phyloP scores from a whole-genome alignment of 1,284 basidiomycete species.

The Porodaedalea pini region DNA sequence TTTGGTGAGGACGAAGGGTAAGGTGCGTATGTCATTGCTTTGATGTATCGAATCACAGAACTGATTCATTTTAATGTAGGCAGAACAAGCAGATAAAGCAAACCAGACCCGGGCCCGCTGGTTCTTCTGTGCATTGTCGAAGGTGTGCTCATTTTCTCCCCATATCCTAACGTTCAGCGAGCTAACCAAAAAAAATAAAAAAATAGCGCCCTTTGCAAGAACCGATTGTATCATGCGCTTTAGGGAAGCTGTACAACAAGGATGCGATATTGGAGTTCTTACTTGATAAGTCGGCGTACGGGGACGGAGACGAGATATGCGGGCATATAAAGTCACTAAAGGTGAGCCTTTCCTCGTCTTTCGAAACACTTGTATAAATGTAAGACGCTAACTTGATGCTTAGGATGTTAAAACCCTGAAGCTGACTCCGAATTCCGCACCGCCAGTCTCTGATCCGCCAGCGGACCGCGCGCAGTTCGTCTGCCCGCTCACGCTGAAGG shows the following conservation, averaged over 20 bases:
- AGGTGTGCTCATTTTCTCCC: slow-evolving; percentile 47
- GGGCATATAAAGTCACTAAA: slow-evolving; percentile 85
- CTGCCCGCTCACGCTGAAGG: slow-evolving; percentile 86
- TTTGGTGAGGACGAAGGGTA: slow-evolving; percentile 70
- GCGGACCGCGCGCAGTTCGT: slow-evolving; percentile 65
- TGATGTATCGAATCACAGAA: background rate
- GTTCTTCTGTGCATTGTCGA: slow-evolving; percentile 90
- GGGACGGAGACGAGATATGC: slow-evolving; percentile 81
- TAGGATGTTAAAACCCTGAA: slow-evolving; percentile 85
- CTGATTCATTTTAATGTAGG: slow-evolving; percentile 34
- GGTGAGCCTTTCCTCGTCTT: slow-evolving; percentile 38
- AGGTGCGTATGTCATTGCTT: slow-evolving; percentile 38
- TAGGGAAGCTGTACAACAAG: slow-evolving; percentile 94
- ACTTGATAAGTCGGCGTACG: slow-evolving; percentile 72
- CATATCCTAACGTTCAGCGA: background rate
- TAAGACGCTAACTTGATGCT: background rate
- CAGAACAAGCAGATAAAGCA: slow-evolving; percentile 82
- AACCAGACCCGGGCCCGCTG: slow-evolving; percentile 83
- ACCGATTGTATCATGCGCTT: slow-evolving; percentile 83
- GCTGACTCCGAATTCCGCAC: slow-evolving; percentile 67
- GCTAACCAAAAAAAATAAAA: slow-evolving; percentile 6
- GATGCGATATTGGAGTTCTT: slow-evolving; percentile 87
- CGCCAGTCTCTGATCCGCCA: slow-evolving; percentile 33
- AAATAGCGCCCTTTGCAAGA: slow-evolving; percentile 75
- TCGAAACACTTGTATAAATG: background rate